phyloP scores from a whole-genome alignment of 305 asterid genomes.

The Euphrasia arctica region DNA sequence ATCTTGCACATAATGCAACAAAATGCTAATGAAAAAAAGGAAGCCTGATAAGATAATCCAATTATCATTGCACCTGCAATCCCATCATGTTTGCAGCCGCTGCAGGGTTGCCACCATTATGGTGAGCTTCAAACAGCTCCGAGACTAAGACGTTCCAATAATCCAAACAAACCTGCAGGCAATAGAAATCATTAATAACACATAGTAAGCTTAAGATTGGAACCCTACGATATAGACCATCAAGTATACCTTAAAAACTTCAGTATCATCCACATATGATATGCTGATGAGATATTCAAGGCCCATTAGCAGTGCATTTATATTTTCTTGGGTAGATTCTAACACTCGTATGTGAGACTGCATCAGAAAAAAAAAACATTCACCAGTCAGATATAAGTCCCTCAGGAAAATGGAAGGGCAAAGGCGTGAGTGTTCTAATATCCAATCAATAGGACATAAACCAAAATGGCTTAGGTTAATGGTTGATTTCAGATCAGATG shows the following conservation, averaged over 20 bases:
- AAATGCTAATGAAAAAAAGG: constrained; percentile 1
- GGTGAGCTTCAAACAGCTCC: constrained; percentile 93
- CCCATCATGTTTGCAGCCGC: constrained; percentile 73
- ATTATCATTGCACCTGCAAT: constrained; percentile 56
- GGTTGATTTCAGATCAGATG: neutral
- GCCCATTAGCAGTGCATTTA: constrained; percentile 62
- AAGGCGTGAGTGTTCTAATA: neutral
- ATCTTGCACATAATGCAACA: constrained; percentile 9
- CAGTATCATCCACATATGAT: constrained; percentile 97
- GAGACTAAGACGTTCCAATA: constrained; percentile 90
- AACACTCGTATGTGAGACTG: constrained; percentile 91
- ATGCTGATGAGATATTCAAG: constrained; percentile 90
- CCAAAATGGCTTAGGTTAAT: neutral
- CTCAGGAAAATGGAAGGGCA: constrained; percentile 10
- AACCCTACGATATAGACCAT: neutral
- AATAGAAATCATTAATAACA: constrained; percentile 12
- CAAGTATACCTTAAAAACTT: constrained; percentile 86
- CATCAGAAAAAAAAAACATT: constrained; percentile 27
- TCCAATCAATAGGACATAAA: constrained; percentile 3
- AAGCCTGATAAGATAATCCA: constrained; percentile 10
- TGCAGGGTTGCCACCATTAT: constrained; percentile 65
- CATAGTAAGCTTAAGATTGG: neutral
- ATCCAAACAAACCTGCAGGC: constrained; percentile 88
- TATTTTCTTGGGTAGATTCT: constrained; percentile 77
- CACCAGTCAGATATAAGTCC: constrained; percentile 15